Percentiles rank a stretch among this genome's conserved stretches.
Evolutionary conservation across 2,329 filamentous ascomycete species (phyloP).

Genomic region (Neurospora sp.): DNA sequence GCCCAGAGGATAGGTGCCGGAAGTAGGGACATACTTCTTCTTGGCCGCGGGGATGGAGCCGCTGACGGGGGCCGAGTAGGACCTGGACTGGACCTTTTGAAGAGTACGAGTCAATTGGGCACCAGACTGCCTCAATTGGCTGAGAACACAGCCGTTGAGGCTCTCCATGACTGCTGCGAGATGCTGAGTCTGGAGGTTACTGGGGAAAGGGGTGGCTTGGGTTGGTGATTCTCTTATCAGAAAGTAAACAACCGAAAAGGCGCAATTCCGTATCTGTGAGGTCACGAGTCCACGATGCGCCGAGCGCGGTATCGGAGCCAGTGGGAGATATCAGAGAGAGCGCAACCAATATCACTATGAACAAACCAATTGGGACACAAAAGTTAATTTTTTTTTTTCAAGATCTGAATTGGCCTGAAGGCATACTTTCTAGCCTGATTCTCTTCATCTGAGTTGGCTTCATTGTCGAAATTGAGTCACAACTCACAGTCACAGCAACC

Average conservation of each 20-base stretch:
- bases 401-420: not conserved
- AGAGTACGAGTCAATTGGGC: conserved; percentile 14
- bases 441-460: not conserved
- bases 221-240: not conserved
- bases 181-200: not conserved
- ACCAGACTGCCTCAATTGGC: conserved; percentile 17
- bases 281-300: not conserved
- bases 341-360: not conserved
- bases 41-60: conserved; percentile 65
- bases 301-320: not conserved
- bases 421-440: not conserved
- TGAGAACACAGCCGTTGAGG: conserved; percentile 12
- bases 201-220: not conserved
- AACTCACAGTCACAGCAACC: not conserved
- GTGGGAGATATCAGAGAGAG: not conserved
- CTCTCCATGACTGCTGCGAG: conserved; percentile 12
- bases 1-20: conserved; percentile 80
- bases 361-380: not conserved
- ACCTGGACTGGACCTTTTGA: conserved; percentile 23
- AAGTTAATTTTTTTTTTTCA: not conserved
- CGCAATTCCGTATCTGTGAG: not conserved
- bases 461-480: not conserved
- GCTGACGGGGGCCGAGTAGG: conserved; percentile 50
- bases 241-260: not conserved
- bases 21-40: conserved; percentile 78